phyloP scores from a whole-genome alignment of 306 rosid species.

The Malus asiatica region DNA sequence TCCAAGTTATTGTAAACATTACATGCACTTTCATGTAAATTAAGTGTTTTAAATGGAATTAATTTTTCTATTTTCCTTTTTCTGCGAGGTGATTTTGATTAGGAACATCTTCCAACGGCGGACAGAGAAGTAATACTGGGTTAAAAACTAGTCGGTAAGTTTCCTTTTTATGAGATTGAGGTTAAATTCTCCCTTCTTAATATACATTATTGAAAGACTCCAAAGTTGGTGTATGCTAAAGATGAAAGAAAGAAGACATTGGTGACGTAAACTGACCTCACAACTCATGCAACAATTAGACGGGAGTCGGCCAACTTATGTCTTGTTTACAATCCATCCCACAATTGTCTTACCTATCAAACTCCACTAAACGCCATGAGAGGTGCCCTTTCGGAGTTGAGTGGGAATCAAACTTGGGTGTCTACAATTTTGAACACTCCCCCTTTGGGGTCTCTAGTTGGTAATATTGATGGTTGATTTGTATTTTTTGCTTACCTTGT shows the following conservation, averaged over 20 bases:
- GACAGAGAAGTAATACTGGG: not conserved
- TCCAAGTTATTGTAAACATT: not conserved
- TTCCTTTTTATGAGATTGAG: too few species aligned
- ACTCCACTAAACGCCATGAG: not conserved
- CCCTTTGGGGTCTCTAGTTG: not conserved
- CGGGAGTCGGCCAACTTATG: not conserved
- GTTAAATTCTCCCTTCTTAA: too few species aligned
- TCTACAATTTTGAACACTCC: too few species aligned
- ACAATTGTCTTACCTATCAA: not conserved
- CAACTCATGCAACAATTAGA: too few species aligned
- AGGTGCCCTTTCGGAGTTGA: not conserved
- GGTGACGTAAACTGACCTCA: too few species aligned
- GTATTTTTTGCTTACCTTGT: not conserved
- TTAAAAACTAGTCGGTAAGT: not conserved
- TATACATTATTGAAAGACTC: not conserved
- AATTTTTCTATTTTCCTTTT: not conserved
- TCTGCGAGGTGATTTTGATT: not conserved
- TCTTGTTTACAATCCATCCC: not conserved
- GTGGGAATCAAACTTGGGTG: too few species aligned
- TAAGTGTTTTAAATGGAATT: not conserved
- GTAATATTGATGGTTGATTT: not conserved
- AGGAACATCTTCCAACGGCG: not conserved
- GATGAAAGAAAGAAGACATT: too few species aligned
- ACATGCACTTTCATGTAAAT: not conserved
- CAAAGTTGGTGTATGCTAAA: too few species aligned